Evolutionary conservation across 2,329 filamentous ascomycete species (phyloP), one percentile per base, ranked within the genome.

Genomic region (Aureobasidium sp.): DNA sequence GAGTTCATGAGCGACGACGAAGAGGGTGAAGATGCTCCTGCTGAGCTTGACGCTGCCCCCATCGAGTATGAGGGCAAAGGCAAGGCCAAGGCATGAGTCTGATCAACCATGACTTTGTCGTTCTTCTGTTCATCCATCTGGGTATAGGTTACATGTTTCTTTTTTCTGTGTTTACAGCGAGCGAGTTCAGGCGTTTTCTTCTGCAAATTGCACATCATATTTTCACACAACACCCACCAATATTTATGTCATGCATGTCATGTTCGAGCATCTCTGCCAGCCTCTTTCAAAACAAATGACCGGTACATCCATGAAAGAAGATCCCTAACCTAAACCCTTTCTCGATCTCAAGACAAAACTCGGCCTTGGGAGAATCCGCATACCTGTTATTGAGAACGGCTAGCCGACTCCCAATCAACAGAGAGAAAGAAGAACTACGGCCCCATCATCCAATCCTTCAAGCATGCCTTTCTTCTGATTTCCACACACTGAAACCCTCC

Each of bases 1-100:
- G 69, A 70, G 21, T 70, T 73, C 55, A 74, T 77, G 66, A 77
- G 74, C 59, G 74, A 77, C 21, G 75, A 74, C 29, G 76, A 78
- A 27, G 77, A 79, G 15, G 76, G 76, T 10, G 76, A 77, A 19
- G 73, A 74, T n/a, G 61, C 57, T 17, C 29, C 54, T 8, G 38
- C 50, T 4, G 65, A 61, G 25, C 46, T 54, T 4, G 64, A 62
- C 19, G 25, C 53, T 40, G 49, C 53, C 4, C 59, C 49, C 15
- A 15, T 42, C 11, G 43, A 17, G 15, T 62, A 64, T 19, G 69
- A 75, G 61, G 68, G 76, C 68, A 71, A 67, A 61, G 70, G 62
- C 29, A 60, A 54, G 38, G 62, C 60, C 23, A 46, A 46, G 21
- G 53, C 53, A n/a, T 57, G 53, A 57, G 17, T 25, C 13, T 33